Conservation (phyloP, 2,329 filamentous ascomycete genomes). For the Drechslerella dactyloides region DNA sequence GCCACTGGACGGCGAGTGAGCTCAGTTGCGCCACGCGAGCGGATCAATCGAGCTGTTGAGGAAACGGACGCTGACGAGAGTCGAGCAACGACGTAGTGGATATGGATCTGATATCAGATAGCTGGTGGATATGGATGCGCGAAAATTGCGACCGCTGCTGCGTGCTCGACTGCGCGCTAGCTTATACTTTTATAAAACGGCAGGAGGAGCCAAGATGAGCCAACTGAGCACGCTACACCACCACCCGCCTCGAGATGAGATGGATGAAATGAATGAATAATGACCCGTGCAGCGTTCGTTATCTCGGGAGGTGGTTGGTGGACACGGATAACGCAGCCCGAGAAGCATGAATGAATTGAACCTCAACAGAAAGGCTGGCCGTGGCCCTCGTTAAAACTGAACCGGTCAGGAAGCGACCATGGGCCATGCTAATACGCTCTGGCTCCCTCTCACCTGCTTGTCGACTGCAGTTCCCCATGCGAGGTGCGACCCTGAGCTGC, state of each 20-base stretch:
- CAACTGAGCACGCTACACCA: background rate
- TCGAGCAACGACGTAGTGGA: background rate
- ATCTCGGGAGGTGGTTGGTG: background rate
- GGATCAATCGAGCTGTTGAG: too few relatives aligned
- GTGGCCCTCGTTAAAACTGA: background rate
- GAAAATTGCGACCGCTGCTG: constrained; percentile 32
- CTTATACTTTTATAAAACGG: constrained; percentile 20
- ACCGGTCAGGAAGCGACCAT: too few relatives aligned
- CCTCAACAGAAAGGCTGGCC: too few relatives aligned
- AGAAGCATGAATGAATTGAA: background rate
- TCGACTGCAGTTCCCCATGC: constrained; percentile 40
- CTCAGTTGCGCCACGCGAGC: too few relatives aligned
- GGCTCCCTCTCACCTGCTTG: constrained; percentile 24
- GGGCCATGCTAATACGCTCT: background rate
- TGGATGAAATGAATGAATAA: background rate
- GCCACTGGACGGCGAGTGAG: too few relatives aligned
- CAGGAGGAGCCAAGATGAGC: constrained; percentile 15
- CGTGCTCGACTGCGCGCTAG: constrained; percentile 4
- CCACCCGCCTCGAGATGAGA: background rate
- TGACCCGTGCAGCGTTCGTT: constrained; percentile 11
- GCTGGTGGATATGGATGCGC: background rate
- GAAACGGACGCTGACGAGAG: background rate
- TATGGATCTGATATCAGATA: background rate
- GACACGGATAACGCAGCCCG: background rate
- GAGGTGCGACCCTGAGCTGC: constrained; percentile 32